Conservation (phyloP, 805 yeast genomes). For the Jamesozyma spencerorum region DNA sequence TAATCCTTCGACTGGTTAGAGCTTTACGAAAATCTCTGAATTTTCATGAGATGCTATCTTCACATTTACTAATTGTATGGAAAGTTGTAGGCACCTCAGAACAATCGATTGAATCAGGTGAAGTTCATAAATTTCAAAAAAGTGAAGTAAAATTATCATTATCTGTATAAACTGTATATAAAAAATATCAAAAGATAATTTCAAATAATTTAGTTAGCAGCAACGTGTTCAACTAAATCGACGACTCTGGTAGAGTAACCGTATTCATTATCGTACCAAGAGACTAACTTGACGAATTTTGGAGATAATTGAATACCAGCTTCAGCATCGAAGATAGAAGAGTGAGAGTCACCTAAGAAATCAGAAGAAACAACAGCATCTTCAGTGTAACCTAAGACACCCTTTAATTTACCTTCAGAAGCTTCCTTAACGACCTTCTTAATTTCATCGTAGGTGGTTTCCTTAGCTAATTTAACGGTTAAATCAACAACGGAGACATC, state of each 20-base stretch:
- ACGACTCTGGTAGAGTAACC: slow-evolving; percentile 73
- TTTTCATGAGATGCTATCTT: too few relatives aligned
- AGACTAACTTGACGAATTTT: slow-evolving; percentile 58
- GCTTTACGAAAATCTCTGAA: too few relatives aligned
- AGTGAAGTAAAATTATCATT: slow-evolving; percentile 3
- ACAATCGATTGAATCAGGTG: too few relatives aligned
- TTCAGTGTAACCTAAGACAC: slow-evolving; percentile 60
- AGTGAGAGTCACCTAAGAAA: slow-evolving; percentile 53
- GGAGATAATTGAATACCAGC: slow-evolving; percentile 67
- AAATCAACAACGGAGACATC: slow-evolving; percentile 67
- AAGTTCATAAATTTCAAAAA: neutral
- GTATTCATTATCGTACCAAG: slow-evolving; percentile 70
- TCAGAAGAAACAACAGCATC: slow-evolving; percentile 64
- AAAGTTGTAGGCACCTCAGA: too few relatives aligned
- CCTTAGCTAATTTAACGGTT: slow-evolving; percentile 52
- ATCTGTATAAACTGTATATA: too few relatives aligned
- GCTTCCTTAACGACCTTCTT: slow-evolving; percentile 50
- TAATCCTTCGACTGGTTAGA: too few relatives aligned
- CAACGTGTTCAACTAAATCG: slow-evolving; percentile 59
- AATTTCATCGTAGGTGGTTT: slow-evolving; percentile 56
- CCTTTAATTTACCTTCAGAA: slow-evolving; percentile 51
- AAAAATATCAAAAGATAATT: neutral
- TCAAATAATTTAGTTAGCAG: slow-evolving; percentile 18
- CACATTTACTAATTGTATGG: too few relatives aligned
- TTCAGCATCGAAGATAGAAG: slow-evolving; percentile 59